Evolutionary conservation across 2,329 filamentous ascomycete species (phyloP), one percentile per base, ranked within the genome.

Genomic region (Fusarium domesticum): DNA sequence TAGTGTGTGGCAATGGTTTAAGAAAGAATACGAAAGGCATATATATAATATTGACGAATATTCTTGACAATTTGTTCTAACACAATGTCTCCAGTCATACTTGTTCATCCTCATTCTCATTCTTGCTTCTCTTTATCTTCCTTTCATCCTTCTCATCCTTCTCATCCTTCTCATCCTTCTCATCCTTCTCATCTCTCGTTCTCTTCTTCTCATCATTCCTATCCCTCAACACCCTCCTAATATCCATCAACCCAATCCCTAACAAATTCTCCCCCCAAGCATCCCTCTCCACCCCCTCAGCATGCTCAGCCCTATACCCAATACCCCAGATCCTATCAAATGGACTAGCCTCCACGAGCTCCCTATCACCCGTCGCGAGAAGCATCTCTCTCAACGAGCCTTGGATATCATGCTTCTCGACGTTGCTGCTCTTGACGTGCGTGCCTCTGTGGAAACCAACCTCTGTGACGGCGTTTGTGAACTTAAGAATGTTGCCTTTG

Each of bases 311-410:
- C 3, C 57, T 66, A 54, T 79, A 85, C 6, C 84, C 84, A 35
- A 87, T 68, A 2, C 83, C 84, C 84, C 83, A 87, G 42, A 86
- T 75, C 5, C 70, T 59, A 66, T 87, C 83, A 45, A 63, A 70
- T 10, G 81, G 78, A 45, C 74, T 74, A 23, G 80, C 80, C 66
- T 84, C 83, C 2, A 85, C 79, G 17, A 87, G 58, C 62, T 83
- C 76, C 35, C 75, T 67, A 5, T 80, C 73, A 0, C 77, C 80
- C 2, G 84, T 87, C 6, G 60, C 70, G 34, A 86, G 61, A 49
- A 88, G 57, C 64, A 69, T 61, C 19, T 62, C 64, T 37, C 63
- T 68, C 53, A 85, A 60, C 14, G 66, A 65, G 5, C 63, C 61
- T 3, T 71, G 67, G 57, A 62, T 52, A 35, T 59, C 58, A 18